These are phyloP conservation scores for Acacia melanoxylon DNA, from an alignment of 306 rosid species.

Conservation along the genomic window DNA sequence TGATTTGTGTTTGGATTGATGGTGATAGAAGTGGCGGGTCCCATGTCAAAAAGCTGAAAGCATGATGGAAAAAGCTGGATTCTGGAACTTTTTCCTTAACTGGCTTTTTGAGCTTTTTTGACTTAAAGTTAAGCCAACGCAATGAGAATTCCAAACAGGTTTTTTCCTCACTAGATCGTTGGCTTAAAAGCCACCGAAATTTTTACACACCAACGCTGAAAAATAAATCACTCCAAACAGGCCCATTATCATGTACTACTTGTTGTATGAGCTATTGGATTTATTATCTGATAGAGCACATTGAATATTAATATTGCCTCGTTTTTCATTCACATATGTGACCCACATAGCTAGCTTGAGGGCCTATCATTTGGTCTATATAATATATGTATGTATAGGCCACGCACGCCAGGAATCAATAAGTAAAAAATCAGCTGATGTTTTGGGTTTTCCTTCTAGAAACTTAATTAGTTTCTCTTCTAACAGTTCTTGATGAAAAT, in stretches of 20 bases:
- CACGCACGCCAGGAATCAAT: neutral
- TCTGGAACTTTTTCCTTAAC: no score
- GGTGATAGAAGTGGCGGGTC: no score
- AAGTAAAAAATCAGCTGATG: neutral
- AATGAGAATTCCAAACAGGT: no score
- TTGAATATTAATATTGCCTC: neutral
- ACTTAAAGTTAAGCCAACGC: no score
- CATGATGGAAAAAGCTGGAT: no score
- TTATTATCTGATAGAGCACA: neutral
- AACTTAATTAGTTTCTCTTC: neutral
- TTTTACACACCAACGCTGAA: no score
- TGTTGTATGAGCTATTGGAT: neutral
- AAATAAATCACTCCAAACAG: no score
- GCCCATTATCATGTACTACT: neutral
- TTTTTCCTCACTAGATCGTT: no score
- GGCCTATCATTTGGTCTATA: neutral
- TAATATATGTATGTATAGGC: neutral
- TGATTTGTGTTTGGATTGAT: no score
- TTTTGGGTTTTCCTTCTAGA: neutral
- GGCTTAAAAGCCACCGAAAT: no score
- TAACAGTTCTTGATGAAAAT: neutral
- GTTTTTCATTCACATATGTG: neutral
- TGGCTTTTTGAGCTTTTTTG: no score
- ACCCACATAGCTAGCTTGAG: neutral
- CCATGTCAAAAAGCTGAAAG: no score